Base-by-base conservation (phyloP, 139 green algal genomes). In the Nannochloris sp. region DNA sequence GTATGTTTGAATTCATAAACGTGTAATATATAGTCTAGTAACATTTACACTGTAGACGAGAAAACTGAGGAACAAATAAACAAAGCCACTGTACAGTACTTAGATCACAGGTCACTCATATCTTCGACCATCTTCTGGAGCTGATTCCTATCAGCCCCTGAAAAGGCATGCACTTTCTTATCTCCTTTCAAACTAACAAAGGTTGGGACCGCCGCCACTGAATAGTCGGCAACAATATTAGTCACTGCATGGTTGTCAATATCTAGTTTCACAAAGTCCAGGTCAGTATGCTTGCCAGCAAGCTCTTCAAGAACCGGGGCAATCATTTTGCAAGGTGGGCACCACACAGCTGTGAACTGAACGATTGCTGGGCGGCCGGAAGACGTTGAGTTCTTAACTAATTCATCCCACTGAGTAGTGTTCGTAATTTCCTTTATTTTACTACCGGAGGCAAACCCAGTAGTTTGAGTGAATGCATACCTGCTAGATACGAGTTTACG, bases 191-290 rank as follows among this genome's bases (percentile, higher is more conserved):
- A 72, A 2, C 77, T 42, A 7, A 74, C 62, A 65, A 87, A 88
- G 0, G 80, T 88, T 24, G 81, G 81, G 56, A 89, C 79, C 4
- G 70, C 72, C 0, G 80, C 72, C n/a, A 88, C 71, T 55, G 62
- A 70, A 38, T 78, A 60, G 23, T 78, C 73, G 6, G 60, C 33
- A 34, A 67, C 53, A 2, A 51, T 54, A 15, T 15, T 14, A 31
- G 31, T 42, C n/a, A 64, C 14, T 23, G 30, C 60, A 10, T 46
- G 6, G 12, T 82, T 68, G 47, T 92, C 85, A 13, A 92, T 92
- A 62, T 92, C 85, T 1, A 92, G 60, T 60, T 87, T 92, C 24
- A 77, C 62, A 23, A 91, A 92, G 10, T 47, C 65, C 6, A 84
- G 78, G n/a, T 29, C 27, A 6, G 48, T 31, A 36, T 65, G 29